Conservation (phyloP, 129 eudicot genomes). For the Dittrichia graveolens region DNA sequence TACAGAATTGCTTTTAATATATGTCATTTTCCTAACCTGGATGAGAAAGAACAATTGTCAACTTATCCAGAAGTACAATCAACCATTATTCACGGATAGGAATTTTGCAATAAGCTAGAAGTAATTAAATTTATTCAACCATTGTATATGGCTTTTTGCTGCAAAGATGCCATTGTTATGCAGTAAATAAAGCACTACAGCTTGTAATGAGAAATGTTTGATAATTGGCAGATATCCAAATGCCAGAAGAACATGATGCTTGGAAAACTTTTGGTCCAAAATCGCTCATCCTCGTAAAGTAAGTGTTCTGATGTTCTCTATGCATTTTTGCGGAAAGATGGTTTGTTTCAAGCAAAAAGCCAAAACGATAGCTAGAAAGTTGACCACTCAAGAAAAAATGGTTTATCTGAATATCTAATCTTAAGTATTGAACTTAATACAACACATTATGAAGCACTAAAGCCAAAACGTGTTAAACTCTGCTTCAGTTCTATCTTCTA, state of each 20-base stretch:
- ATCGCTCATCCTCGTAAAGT: background rate
- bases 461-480: background rate
- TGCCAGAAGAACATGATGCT: background rate
- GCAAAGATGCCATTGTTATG: background rate
- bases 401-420: background rate
- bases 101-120: background rate
- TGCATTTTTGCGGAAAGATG: background rate
- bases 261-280: constrained; percentile 12
- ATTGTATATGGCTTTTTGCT: background rate
- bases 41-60: constrained; percentile 17
- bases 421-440: background rate
- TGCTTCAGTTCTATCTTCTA: constrained; percentile 8
- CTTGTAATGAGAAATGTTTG: background rate
- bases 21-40: constrained; percentile 91
- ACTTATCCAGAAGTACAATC: background rate
- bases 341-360: background rate
- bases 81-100: background rate
- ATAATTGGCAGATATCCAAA: background rate
- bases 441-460: background rate
- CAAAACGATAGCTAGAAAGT: background rate
- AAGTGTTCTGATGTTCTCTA: constrained; percentile 12
- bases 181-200: background rate
- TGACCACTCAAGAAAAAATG: background rate
- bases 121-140: constrained; percentile 12
- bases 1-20: constrained; percentile 67